Base-by-base conservation (phyloP, 768 basidiomycete genomes). In the Russula foetens region DNA sequence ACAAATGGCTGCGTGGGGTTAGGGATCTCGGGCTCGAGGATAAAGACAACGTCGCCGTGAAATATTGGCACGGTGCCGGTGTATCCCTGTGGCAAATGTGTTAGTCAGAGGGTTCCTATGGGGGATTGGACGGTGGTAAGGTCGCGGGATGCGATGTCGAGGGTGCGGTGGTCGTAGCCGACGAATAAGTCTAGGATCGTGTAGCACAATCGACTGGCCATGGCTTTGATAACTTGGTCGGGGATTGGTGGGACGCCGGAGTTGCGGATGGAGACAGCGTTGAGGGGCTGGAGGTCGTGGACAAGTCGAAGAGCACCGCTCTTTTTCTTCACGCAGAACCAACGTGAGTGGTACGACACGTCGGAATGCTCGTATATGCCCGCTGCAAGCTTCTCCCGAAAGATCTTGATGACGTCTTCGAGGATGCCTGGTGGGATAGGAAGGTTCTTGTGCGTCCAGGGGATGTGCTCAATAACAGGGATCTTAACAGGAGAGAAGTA, bases 21-120 rank as follows among this genome's bases (percentile, higher is more conserved):
- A 17, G 75, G 76, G 2, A 81, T 79, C 58, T 80, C 73, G 0
- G 69, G 59, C 47, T 73, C 67, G 0, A 80, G 60, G 8, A 78
- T 74, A 35, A 72, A 71, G 0, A 68, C 68, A 7, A 77, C 69
- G 54, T 78, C 71, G 15, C 71, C 74, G 17, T 80, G 75, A 48
- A 77, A 75, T 1, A 78, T 75, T 0, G 71, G 72, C 0, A 74
- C 70, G 0, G 71, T 73, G 26, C 79, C 78, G 0, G 77, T 77
- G 44, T 68, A 76, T 0, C 77, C 79, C 75, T 76, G 76, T 0
- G 76, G 76, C 0, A 79, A 59, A 0, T 68, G 66, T 1, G 68
- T 69, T 0, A 78, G 67, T 0, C 70, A 62, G 0, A 75, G 55
- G 1, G 48, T 29, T 2, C 48, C 48, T 11, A 49, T 31, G 28